Base-by-base conservation (phyloP, 2,329 filamentous ascomycete species). In the Pseudocercospora macadamiae region DNA sequence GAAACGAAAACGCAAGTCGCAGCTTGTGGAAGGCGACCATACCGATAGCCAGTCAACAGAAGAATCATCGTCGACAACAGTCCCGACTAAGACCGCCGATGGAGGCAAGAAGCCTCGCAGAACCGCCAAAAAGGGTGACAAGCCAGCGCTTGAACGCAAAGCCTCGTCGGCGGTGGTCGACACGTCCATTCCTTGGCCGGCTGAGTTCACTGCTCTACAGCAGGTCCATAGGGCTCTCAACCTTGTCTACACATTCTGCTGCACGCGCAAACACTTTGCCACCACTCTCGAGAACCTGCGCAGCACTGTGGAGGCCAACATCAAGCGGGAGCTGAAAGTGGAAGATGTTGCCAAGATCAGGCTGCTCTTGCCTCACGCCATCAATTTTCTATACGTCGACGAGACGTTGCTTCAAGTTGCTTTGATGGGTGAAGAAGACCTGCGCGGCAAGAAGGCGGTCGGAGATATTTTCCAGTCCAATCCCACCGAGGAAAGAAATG, bases 171-270 rank as follows among this genome's bases (percentile, higher is more conserved):
- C 73, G 6, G 61, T 81, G 0, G 75, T 83, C n/a, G 80, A 83
- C 64, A 75, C 79, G 1, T 72, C 80, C 1, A 78, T 82, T 51
- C 82, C 83, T 39, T 97, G 93, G 92, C 92, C 93, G 0, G 81
- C 85, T 1, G 80, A 83, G 45, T 90, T 97, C 73, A 88, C 85
- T 57, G 79, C 81, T 39, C 81, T 97, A 7, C 86, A 89, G 23
- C 87, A 88, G 72, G 89, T 88, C 0, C 90, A 97, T 72, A 85
- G 87, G 61, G 93, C 95, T 1, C 77, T 99, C 60, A 99, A 96
- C 68, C 78, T 97, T 1, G 91, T 97, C 0, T 96, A 91, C 68
- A 97, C 95, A 0, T 97, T 99, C 71, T 96, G 91, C 77, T 95
- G 88, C 71, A 93, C 93, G 1, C 87, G 95, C 45, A 97, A 96